Conservation (phyloP, 495 filamentous ascomycete genomes). For the Aspergillus steynii region DNA sequence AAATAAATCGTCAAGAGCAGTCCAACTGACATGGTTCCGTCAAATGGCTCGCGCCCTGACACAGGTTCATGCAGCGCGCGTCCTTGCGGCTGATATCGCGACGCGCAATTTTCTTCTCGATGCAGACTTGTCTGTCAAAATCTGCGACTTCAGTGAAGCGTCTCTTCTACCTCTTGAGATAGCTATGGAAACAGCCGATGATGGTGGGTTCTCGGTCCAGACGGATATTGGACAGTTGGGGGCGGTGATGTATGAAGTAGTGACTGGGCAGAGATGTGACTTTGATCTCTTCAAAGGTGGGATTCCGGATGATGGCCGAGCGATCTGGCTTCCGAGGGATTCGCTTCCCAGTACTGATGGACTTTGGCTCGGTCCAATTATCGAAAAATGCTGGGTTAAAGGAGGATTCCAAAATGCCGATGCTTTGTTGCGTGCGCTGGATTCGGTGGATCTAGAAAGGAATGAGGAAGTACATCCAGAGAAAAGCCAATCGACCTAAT, state of each 20-base stretch:
- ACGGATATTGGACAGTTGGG: constrained; percentile 24
- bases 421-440: no score
- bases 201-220: constrained; percentile 15
- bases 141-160: not conserved
- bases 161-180: not conserved
- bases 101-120: constrained; percentile 1
- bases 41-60: not conserved
- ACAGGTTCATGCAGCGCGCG: not conserved
- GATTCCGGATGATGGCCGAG: constrained; percentile 10
- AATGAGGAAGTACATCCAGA: no score
- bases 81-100: not conserved
- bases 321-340: constrained; percentile 13
- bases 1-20: not conserved
- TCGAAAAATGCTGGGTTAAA: constrained; percentile 21
- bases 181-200: constrained; percentile 5
- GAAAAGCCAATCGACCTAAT: no score
- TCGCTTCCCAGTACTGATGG: constrained; percentile 12
- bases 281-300: constrained; percentile 18
- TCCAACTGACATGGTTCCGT: not conserved
- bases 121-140: not conserved
- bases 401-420: constrained; percentile 14
- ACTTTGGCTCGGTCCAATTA: constrained; percentile 19
- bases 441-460: no score
- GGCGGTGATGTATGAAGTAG: constrained; percentile 21
- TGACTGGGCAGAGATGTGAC: constrained; percentile 15